A percentile compares a stretch with the other conserved stretches of the same genome.
Evolutionary conservation across 345 rosid genomes (phyloP).

Genomic region (Populus davidiana): DNA sequence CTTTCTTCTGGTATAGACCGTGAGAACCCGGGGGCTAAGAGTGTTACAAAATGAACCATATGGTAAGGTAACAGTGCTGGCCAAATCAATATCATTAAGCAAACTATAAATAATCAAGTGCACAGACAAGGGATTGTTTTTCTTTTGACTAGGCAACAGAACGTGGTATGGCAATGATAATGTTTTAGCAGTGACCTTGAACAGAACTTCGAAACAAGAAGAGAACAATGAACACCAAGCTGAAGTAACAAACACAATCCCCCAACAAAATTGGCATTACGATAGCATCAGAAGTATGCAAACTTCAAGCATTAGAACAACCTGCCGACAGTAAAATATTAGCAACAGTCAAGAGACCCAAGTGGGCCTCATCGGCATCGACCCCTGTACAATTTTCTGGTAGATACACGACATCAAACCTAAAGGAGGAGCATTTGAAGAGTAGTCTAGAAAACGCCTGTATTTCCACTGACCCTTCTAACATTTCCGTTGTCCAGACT

Average conservation of each 20-base stretch:
- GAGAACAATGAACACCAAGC: neutral
- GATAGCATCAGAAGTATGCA: constrained; percentile 4
- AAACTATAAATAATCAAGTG: neutral
- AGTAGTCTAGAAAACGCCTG: constrained; percentile 13
- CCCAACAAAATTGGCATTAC: neutral
- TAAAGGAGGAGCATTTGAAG: constrained; percentile 3
- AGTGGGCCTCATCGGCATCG: constrained; percentile 10
- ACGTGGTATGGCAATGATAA: neutral
- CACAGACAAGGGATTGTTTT: neutral
- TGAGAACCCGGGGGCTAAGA: neutral
- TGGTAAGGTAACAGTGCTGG: neutral
- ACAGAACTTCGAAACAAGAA: neutral
- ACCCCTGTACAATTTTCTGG: constrained; percentile 30
- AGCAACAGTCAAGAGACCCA: constrained; percentile 20
- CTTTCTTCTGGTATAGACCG: neutral
- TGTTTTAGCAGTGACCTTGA: neutral
- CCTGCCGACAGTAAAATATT: constrained; percentile 22
- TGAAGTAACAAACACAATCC: neutral
- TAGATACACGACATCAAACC: constrained; percentile 16
- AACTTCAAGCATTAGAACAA: constrained; percentile 7
- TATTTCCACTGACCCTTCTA: constrained; percentile 22
- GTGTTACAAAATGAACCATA: neutral
- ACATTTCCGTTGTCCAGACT: constrained; percentile 7
- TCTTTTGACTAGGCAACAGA: neutral
- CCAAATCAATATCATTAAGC: neutral